Conservation (phyloP, 2,329 filamentous ascomycete genomes). For the Penicillium glabrum region DNA sequence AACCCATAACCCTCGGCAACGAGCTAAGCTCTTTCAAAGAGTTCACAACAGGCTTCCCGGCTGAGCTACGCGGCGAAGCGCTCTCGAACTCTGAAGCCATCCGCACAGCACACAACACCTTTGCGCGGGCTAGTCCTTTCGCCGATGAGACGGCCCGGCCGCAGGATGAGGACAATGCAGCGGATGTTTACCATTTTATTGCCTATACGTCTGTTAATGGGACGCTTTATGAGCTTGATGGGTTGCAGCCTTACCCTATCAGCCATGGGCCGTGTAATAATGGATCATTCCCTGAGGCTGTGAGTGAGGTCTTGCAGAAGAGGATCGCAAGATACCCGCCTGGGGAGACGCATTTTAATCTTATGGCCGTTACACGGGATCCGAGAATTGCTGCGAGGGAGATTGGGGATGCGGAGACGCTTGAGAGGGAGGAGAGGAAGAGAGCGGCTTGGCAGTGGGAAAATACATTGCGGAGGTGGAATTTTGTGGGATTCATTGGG, state of each 20-base stretch:
- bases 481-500: slow-evolving; percentile 93
- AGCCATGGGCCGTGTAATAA: slow-evolving; percentile 73
- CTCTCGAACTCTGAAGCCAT: slow-evolving; percentile 71
- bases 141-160: slow-evolving; percentile 81
- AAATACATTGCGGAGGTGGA: slow-evolving; percentile 86
- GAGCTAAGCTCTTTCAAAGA: slow-evolving; percentile 77
- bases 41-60: slow-evolving; percentile 80
- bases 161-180: slow-evolving; percentile 65
- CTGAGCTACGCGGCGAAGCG: slow-evolving; percentile 70
- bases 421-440: slow-evolving; percentile 80
- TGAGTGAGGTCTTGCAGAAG: slow-evolving; percentile 83
- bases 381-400: slow-evolving; percentile 73
- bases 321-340: slow-evolving; percentile 82
- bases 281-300: slow-evolving; percentile 73
- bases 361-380: slow-evolving; percentile 89
- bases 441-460: slow-evolving; percentile 88
- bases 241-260: slow-evolving; percentile 89
- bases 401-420: slow-evolving; percentile 75
- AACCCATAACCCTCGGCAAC: slow-evolving; percentile 66
- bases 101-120: slow-evolving; percentile 82
- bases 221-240: slow-evolving; percentile 89
- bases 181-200: slow-evolving; percentile 94
- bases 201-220: slow-evolving; percentile 83
- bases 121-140: slow-evolving; percentile 85
- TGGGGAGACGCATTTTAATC: slow-evolving; percentile 90